Percentiles rank a stretch among this genome's conserved stretches.
Conservation (phyloP, 208 protist species). For the Leishmania braziliensis region DNA sequence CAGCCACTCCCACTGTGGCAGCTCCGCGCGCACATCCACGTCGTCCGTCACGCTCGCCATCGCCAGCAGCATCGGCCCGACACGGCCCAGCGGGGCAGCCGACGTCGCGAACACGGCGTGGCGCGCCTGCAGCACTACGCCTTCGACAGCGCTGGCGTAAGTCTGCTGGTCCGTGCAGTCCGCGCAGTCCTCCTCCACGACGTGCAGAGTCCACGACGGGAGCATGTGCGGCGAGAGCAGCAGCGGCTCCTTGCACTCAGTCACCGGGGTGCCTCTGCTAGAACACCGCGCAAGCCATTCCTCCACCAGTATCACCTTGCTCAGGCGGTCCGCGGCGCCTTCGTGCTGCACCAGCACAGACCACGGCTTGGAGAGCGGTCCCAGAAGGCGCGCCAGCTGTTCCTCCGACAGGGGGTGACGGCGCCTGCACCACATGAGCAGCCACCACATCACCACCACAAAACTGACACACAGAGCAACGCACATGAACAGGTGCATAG, state of each 20-base stretch:
- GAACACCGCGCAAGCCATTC: too few species aligned
- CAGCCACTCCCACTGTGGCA: slow-evolving; percentile 24
- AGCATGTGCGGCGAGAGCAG: not conserved
- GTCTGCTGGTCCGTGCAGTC: not conserved
- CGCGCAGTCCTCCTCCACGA: not conserved
- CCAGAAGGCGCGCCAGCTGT: too few species aligned
- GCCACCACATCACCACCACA: too few species aligned
- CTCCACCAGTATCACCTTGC: too few species aligned
- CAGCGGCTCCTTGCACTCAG: not conserved
- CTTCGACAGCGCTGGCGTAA: not conserved
- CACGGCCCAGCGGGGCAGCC: slow-evolving; percentile 16
- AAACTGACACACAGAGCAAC: too few species aligned
- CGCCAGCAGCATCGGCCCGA: slow-evolving; percentile 35
- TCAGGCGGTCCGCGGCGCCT: not conserved
- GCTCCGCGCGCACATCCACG: slow-evolving; percentile 7
- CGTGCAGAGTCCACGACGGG: slow-evolving; percentile 1
- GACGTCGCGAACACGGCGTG: slow-evolving; percentile 18
- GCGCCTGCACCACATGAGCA: too few species aligned
- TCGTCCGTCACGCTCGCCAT: slow-evolving; percentile 37
- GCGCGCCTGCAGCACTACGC: not conserved
- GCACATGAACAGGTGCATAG: too few species aligned
- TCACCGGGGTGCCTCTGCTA: too few species aligned
- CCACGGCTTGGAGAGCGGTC: not conserved
- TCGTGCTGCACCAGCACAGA: slow-evolving; percentile 10
- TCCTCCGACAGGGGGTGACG: too few species aligned